phyloP scores from a whole-genome alignment of 768 basidiomycete genomes.

The Rhodotorula sphaerocarpa region DNA sequence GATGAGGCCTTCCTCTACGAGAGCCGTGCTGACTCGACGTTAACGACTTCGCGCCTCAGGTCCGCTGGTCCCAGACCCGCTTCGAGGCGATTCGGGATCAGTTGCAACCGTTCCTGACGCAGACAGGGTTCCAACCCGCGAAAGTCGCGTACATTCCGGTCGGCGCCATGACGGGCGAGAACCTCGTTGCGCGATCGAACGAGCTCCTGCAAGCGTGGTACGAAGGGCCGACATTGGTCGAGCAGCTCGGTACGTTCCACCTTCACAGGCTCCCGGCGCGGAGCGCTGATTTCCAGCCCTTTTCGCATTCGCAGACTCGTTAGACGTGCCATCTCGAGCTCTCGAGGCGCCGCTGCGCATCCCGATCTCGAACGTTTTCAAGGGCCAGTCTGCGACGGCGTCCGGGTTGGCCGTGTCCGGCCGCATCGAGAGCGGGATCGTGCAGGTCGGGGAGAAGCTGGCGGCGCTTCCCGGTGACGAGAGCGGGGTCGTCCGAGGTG shows the following conservation, averaged over 20 bases:
- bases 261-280: no score
- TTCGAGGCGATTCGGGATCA: conserved; percentile 73
- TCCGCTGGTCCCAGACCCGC: conserved; percentile 72
- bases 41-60: no score
- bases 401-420: conserved; percentile 68
- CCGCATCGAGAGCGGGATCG: conserved; percentile 71
- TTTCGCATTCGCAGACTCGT: conserved; percentile 18
- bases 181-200: conserved; percentile 52
- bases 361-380: conserved; percentile 92
- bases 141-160: conserved; percentile 82
- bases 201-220: conserved; percentile 68
- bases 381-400: conserved; percentile 64
- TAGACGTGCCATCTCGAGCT: conserved; percentile 32
- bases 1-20: not conserved
- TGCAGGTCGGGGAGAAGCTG: conserved; percentile 83
- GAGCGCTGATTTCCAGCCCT: not conserved
- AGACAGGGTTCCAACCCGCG: conserved; percentile 72
- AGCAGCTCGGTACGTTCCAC: conserved; percentile 59
- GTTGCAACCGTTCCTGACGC: conserved; percentile 69
- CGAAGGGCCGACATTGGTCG: conserved; percentile 70
- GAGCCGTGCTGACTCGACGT: not conserved
- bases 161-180: conserved; percentile 80
- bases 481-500: conserved; percentile 61
- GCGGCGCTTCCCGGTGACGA: conserved; percentile 89
- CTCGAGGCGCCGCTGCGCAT: conserved; percentile 69